Percentiles rank a stretch among this genome's conserved stretches.
These are phyloP conservation scores for Alectoria sarmentosa DNA, from an alignment of 495 filamentous ascomycete genomes.

Conservation along the genomic window DNA sequence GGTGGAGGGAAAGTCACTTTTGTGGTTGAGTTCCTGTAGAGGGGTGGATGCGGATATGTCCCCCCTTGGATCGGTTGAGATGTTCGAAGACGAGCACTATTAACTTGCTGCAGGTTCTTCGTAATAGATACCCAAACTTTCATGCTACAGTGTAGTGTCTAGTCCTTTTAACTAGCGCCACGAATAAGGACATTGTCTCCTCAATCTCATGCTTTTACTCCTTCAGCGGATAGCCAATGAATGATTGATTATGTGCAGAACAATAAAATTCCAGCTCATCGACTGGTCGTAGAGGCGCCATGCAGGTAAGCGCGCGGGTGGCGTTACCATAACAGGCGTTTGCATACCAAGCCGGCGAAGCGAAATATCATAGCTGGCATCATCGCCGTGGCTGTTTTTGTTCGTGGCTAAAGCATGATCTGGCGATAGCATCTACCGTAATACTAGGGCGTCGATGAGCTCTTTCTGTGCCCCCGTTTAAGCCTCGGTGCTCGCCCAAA, in stretches of 20 bases:
- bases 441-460: conserved; percentile 1
- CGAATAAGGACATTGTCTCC: background rate
- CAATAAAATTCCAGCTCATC: too few relatives aligned
- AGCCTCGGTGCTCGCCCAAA: background rate
- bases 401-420: conserved; percentile 3
- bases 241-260: too few relatives aligned
- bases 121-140: background rate
- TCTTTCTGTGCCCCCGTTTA: background rate
- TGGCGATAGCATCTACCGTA: conserved; percentile 7
- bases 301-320: conserved; percentile 5
- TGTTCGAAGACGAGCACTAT: background rate
- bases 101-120: background rate
- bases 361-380: conserved; percentile 17
- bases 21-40: conserved; percentile 34
- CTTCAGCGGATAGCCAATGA: too few relatives aligned
- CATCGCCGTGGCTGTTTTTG: background rate
- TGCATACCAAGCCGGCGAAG: background rate
- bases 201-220: too few relatives aligned
- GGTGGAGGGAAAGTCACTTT: conserved; percentile 59
- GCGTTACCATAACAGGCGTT: background rate
- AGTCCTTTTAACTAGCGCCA: background rate
- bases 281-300: too few relatives aligned
- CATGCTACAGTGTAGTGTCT: background rate
- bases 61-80: background rate
- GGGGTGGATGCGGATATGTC: background rate